These are phyloP conservation scores for Naegleria lovaniensis DNA, from an alignment of 208 protist species.

Conservation along the genomic window DNA sequence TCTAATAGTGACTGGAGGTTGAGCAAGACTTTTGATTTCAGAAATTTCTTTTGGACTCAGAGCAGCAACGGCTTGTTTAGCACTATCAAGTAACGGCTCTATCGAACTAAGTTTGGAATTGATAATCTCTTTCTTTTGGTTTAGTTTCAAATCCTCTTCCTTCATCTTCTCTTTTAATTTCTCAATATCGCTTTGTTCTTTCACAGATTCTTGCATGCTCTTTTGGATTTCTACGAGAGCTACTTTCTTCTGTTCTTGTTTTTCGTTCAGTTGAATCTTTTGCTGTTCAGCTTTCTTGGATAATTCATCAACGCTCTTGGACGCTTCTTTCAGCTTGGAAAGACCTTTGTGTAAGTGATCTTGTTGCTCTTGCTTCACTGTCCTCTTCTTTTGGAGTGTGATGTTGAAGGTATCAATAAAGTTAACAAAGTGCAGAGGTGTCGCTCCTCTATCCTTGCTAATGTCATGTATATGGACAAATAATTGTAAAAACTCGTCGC, in stretches of 20 bases:
- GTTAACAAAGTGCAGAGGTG: conserved; percentile 79
- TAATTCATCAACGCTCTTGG: conserved; percentile 83
- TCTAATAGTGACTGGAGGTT: conserved; percentile 85
- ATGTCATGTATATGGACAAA: neutral
- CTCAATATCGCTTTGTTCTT: conserved; percentile 85
- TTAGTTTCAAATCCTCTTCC: conserved; percentile 79
- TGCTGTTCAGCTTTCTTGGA: conserved; percentile 76
- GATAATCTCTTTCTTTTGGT: conserved; percentile 75
- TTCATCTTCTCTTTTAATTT: conserved; percentile 76
- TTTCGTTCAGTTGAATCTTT: conserved; percentile 72
- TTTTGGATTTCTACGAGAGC: conserved; percentile 87
- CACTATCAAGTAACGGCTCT: conserved; percentile 87
- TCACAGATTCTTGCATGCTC: conserved; percentile 83
- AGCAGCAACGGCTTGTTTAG: conserved; percentile 77
- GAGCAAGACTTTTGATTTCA: conserved; percentile 90
- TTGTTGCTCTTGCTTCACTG: conserved; percentile 59
- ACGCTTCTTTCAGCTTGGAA: conserved; percentile 86
- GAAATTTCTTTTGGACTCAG: conserved; percentile 83
- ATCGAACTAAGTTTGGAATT: conserved; percentile 82
- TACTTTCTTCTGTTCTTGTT: conserved; percentile 87
- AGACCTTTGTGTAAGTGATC: conserved; percentile 76
- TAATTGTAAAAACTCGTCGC: neutral
- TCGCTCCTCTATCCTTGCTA: conserved; percentile 57
- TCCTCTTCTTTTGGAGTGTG: conserved; percentile 72
- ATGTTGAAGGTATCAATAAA: conserved; percentile 75